Conservation (phyloP, 371 early-diverging fungal species). For the Apophysomyces variabilis region DNA sequence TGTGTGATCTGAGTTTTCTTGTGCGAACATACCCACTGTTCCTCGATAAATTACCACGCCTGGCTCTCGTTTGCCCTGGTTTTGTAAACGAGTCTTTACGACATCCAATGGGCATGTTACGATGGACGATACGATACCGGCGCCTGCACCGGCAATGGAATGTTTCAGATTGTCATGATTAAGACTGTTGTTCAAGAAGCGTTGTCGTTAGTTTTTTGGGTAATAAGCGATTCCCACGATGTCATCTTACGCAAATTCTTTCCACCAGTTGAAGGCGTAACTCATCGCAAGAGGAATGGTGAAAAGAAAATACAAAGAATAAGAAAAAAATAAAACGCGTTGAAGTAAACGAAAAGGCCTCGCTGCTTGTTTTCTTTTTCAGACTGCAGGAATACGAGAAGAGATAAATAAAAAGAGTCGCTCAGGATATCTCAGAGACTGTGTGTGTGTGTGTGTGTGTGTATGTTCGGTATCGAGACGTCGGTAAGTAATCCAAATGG, state of each 20-base stretch:
- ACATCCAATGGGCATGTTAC: conserved; percentile 95
- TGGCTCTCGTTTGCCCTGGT: conserved; percentile 70
- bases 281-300: conserved; percentile 22
- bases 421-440: no score
- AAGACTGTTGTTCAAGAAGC: conserved; percentile 25
- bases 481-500: no score
- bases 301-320: neutral
- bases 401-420: no score
- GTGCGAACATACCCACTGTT: conserved; percentile 38
- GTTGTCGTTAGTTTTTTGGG: no score
- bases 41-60: conserved; percentile 44
- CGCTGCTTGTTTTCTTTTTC: neutral
- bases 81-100: conserved; percentile 93
- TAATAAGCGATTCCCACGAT: neutral
- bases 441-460: no score
- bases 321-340: neutral
- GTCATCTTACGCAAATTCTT: conserved; percentile 44
- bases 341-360: neutral
- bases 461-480: no score
- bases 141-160: conserved; percentile 84
- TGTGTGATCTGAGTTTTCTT: no score
- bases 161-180: conserved; percentile 70
- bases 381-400: no score
- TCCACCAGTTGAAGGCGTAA: conserved; percentile 42
- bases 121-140: conserved; percentile 82